Base-by-base conservation (phyloP, 164 flowering plant genomes). In the Piper betle region DNA sequence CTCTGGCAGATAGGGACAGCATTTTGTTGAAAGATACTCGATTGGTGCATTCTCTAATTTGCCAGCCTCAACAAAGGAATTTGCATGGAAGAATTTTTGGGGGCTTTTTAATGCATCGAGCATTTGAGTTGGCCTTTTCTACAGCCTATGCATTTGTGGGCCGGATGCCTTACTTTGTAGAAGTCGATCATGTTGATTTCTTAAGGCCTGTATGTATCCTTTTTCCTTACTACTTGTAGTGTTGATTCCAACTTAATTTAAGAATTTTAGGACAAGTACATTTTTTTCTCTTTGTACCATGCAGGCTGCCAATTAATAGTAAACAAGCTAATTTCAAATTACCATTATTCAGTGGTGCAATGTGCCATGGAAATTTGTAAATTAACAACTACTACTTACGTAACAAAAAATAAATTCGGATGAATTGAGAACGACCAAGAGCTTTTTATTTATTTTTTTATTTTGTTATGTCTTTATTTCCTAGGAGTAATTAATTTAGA, bases 171-270 rank as follows among this genome's bases (percentile, higher is more conserved):
- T 73, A 70, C 70, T 91, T 88, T 64, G 69, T 79, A 3, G 97
- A 91, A 79, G 96, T 86, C 66, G 97, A 91, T 71, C 94, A 84
- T 72, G 96, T 91, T 64, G 96, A 91, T 75, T 91, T 91, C 73
- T 67, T 88, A 55, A 79, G 75, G 75, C 97, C 97, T 20, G 97
- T 91, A 62, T 82, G 95, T 83, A 62, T 5, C 43, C 39, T 65
- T 37, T 8, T 39, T 18, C 37, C 33, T 25, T 15, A 38, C 43
- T 17, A 16, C 13, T 48, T 9, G 19, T 37, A 37, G 18, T 57
- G 52, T 6, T 48, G 37, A 15, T 48, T 4, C 40, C 15, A 54
- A 54, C 11, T 25, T 54, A 3, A 10, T 46, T 46, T 5, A 46
- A 46, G 15, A 42, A 11, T 11, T 46, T 46, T 46, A 15, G 12